These are phyloP conservation scores for Penicillium occitanis DNA, from an alignment of 2,329 filamentous ascomycete genomes.

Conservation along the genomic window DNA sequence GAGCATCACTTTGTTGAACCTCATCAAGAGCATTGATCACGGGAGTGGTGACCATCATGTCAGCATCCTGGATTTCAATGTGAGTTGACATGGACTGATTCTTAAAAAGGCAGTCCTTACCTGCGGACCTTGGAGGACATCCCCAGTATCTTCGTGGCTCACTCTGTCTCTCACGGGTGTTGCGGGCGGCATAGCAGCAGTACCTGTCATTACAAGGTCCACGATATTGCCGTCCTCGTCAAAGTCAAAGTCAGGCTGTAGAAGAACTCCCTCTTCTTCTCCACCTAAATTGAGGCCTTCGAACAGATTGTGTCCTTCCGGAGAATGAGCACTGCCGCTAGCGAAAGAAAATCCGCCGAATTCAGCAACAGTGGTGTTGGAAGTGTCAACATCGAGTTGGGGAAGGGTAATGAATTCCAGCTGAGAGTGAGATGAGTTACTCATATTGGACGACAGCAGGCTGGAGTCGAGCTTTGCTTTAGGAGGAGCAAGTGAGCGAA, in stretches of 20 bases:
- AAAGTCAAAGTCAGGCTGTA: conserved; percentile 60
- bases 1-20: neutral
- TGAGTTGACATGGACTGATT: neutral
- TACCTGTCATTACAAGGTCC: conserved; percentile 39
- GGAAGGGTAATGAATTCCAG: conserved; percentile 31
- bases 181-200: conserved; percentile 30
- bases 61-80: neutral
- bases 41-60: neutral
- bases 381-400: conserved; percentile 51
- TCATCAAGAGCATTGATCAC: neutral
- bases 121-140: conserved; percentile 25
- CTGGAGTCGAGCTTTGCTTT: conserved; percentile 27
- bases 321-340: conserved; percentile 44
- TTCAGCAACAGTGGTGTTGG: conserved; percentile 45
- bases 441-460: conserved; percentile 37
- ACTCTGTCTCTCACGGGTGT: conserved; percentile 41
- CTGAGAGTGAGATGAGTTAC: conserved; percentile 32
- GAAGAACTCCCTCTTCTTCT: conserved; percentile 48
- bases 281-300: conserved; percentile 30
- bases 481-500: neutral
- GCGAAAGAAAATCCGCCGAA: conserved; percentile 42
- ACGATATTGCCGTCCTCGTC: conserved; percentile 62
- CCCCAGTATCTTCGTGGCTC: conserved; percentile 30
- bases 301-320: conserved; percentile 33
- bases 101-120: conserved; percentile 27